A percentile compares a stretch with the other conserved stretches of the same genome.
Conservation (phyloP, 495 filamentous ascomycete species). For the Xylaria castorea region DNA sequence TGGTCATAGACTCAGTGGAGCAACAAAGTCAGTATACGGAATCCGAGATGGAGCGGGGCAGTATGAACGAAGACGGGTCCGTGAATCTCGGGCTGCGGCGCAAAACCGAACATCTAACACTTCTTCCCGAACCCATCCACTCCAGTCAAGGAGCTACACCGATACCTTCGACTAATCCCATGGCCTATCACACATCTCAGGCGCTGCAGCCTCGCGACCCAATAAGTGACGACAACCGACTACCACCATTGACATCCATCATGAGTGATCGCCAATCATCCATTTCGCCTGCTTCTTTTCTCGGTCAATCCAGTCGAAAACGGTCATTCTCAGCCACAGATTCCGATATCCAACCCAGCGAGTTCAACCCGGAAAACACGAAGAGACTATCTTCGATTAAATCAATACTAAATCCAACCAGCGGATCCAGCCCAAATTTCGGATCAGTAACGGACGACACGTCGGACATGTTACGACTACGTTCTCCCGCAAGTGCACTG, state of each 20-base stretch:
- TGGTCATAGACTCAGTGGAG: constrained; percentile 51
- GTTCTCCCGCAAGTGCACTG: constrained; percentile 45
- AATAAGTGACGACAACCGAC: constrained; percentile 60
- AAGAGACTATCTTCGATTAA: constrained; percentile 80
- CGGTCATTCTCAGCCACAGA: constrained; percentile 68
- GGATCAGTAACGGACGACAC: constrained; percentile 27
- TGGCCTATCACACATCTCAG: constrained; percentile 54
- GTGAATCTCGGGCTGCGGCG: constrained; percentile 67
- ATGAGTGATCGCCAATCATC: constrained; percentile 55
- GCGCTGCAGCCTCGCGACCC: constrained; percentile 46
- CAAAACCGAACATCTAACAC: constrained; percentile 46
- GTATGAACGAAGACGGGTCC: constrained; percentile 61
- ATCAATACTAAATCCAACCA: constrained; percentile 75
- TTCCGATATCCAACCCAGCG: constrained; percentile 44
- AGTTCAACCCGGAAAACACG: constrained; percentile 43
- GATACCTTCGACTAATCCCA: constrained; percentile 45
- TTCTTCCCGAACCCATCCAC: constrained; percentile 55
- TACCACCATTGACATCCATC: constrained; percentile 59
- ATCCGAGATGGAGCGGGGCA: constrained; percentile 51
- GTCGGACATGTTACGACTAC: constrained; percentile 41
- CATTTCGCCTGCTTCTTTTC: constrained; percentile 58
- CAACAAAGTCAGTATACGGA: constrained; percentile 50
- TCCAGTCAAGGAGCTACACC: constrained; percentile 48
- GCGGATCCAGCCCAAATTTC: constrained; percentile 31
- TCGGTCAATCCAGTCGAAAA: constrained; percentile 63